Percentiles rank a stretch among this genome's conserved stretches.
Evolutionary conservation across 31 red algal species (phyloP).

Genomic region (Pterothamnion heteromorphum): DNA sequence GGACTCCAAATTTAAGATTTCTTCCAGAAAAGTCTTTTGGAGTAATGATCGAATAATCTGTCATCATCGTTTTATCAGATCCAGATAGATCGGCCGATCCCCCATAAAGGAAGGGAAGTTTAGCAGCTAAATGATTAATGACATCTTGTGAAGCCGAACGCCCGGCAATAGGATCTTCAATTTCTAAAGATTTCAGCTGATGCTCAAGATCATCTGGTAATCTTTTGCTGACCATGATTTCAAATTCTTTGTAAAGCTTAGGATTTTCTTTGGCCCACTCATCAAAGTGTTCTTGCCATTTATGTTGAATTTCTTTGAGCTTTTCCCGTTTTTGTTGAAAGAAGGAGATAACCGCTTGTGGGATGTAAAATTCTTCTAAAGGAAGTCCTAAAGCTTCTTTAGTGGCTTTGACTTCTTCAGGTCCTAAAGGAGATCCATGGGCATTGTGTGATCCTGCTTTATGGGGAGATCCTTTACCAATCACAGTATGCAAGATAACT

Average conservation of each 20-base stretch:
- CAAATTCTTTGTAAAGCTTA: constrained; percentile 66
- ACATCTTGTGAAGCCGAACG: too few relatives aligned
- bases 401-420: constrained; percentile 70
- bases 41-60: constrained; percentile 70
- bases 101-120: constrained; percentile 68
- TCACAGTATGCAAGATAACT: constrained; percentile 81
- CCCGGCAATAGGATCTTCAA: too few relatives aligned
- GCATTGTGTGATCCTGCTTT: constrained; percentile 74
- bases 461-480: constrained; percentile 93
- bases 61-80: constrained; percentile 83
- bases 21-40: constrained; percentile 53
- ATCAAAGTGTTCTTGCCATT: constrained; percentile 66
- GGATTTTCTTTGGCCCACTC: constrained; percentile 79
- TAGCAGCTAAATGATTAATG: constrained; percentile 75
- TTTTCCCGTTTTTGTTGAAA: constrained; percentile 67
- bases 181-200: too few relatives aligned
- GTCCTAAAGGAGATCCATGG: constrained; percentile 89
- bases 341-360: constrained; percentile 65
- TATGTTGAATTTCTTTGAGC: constrained; percentile 56
- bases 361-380: constrained; percentile 71
- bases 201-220: too few relatives aligned
- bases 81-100: constrained; percentile 93
- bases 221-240: too few relatives aligned
- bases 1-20: constrained; percentile 89
- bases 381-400: constrained; percentile 66